These are phyloP conservation scores for Steccherinum ochraceum DNA, from an alignment of 768 basidiomycete species.

Conservation along the genomic window DNA sequence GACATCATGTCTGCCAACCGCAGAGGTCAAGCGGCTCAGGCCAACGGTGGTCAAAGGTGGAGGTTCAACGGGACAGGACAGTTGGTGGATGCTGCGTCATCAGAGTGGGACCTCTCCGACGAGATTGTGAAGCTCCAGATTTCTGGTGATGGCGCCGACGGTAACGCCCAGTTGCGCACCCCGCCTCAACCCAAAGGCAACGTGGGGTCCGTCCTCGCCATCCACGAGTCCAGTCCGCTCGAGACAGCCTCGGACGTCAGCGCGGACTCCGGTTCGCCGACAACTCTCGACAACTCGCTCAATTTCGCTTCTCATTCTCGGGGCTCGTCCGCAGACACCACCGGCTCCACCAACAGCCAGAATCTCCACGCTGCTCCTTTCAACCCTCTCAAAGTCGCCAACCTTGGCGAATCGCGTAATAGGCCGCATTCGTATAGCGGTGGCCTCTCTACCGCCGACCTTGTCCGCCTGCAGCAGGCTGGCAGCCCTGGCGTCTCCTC, in stretches of 20 bases:
- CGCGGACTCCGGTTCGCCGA: conserved; percentile 61
- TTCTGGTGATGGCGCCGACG: conserved; percentile 45
- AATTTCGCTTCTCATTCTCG: conserved; percentile 63
- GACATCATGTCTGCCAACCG: conserved; percentile 18
- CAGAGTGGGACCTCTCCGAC: conserved; percentile 68
- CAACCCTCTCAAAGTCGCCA: conserved; percentile 47
- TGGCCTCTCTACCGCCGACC: conserved; percentile 65
- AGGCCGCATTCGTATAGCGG: conserved; percentile 81
- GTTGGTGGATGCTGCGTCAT: conserved; percentile 50
- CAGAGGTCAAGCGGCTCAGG: conserved; percentile 30
- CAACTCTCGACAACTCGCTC: conserved; percentile 59
- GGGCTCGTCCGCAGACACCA: conserved; percentile 77
- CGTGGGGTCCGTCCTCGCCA: conserved; percentile 45
- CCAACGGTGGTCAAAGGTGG: conserved; percentile 48
- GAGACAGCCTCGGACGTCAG: conserved; percentile 70
- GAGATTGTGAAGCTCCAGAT: conserved; percentile 71
- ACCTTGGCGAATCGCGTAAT: conserved; percentile 57
- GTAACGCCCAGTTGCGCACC: conserved; percentile 49
- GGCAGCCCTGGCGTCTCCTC: conserved; percentile 21
- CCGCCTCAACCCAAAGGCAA: conserved; percentile 61
- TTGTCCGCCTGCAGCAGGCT: conserved; percentile 68
- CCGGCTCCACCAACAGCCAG: conserved; percentile 48
- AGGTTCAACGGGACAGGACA: conserved; percentile 58
- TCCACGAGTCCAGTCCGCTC: conserved; percentile 63
- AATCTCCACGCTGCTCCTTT: conserved; percentile 44